Percentiles rank a stretch among this genome's conserved stretches.
Evolutionary conservation across 1,284 basidiomycete genomes (phyloP).

Genomic region (Naganishia cerealis): DNA sequence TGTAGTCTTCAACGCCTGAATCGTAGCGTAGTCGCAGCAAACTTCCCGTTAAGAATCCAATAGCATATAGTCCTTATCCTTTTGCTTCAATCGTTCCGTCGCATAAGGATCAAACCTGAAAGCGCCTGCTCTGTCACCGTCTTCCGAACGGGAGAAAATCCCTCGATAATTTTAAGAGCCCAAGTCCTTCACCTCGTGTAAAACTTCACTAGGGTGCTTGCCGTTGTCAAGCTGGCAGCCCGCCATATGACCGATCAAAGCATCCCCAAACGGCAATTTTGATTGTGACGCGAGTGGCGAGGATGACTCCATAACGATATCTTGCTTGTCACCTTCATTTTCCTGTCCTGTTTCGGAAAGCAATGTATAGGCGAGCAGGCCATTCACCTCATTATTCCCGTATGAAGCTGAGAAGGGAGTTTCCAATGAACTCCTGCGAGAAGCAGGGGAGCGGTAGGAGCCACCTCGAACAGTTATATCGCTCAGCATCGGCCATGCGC

Average conservation of each 20-base stretch:
- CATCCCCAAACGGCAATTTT: neutral
- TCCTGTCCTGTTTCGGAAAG: neutral
- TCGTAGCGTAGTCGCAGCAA: no score
- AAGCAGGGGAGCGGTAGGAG: conserved; percentile 1
- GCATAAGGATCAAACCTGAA: neutral
- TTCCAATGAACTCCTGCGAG: neutral
- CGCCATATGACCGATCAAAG: conserved; percentile 8
- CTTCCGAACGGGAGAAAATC: neutral
- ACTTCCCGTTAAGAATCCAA: neutral
- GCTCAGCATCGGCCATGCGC: neutral
- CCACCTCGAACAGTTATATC: neutral
- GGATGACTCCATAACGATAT: conserved; percentile 15
- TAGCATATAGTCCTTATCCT: neutral
- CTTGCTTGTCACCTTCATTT: neutral
- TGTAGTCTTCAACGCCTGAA: no score
- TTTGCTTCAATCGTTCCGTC: neutral
- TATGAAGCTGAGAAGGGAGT: conserved; percentile 1
- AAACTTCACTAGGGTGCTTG: neutral
- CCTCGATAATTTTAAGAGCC: neutral
- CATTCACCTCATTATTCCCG: neutral
- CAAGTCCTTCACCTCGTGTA: neutral
- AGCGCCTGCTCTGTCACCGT: neutral
- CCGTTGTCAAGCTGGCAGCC: conserved; percentile 7
- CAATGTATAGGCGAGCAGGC: neutral
- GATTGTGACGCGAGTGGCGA: neutral